A percentile compares a stretch with the other conserved stretches of the same genome.
These are phyloP conservation scores for Leptographium radiaticola DNA, from an alignment of 2,329 filamentous ascomycete genomes.

Conservation along the genomic window DNA sequence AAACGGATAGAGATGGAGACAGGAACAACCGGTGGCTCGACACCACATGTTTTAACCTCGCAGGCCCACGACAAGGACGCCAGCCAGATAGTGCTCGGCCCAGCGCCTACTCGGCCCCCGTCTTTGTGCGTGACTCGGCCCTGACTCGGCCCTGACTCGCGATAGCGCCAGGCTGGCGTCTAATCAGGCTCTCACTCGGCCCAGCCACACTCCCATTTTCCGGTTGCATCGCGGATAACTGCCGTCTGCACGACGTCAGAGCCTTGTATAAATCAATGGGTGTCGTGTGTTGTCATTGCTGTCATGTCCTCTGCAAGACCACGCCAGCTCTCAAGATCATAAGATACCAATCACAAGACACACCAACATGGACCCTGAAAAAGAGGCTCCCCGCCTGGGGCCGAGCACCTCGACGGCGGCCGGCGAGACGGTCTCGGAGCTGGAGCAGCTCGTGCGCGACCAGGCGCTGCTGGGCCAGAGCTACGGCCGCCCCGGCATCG, in stretches of 20 bases:
- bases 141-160: neutral
- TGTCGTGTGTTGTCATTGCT: too few species aligned
- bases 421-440: neutral
- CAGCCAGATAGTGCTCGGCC: neutral
- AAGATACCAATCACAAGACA: neutral
- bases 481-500: too few species aligned
- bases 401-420: neutral
- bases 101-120: neutral
- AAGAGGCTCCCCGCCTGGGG: neutral
- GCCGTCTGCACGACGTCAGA: too few species aligned
- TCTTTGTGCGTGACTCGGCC: neutral
- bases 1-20: too few species aligned
- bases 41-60: too few species aligned
- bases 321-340: too few species aligned
- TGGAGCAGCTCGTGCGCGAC: too few species aligned
- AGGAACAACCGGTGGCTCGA: neutral
- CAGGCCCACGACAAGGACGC: neutral
- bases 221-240: too few species aligned
- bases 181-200: neutral
- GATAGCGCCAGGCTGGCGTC: neutral
- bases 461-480: too few species aligned
- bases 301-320: too few species aligned
- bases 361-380: neutral
- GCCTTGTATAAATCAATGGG: neutral
- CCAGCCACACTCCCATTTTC: too few species aligned